Percentiles rank a stretch among this genome's conserved stretches.
Evolutionary conservation across 2,329 filamentous ascomycete genomes (phyloP).

Genomic region (Aspergillus neoniger): DNA sequence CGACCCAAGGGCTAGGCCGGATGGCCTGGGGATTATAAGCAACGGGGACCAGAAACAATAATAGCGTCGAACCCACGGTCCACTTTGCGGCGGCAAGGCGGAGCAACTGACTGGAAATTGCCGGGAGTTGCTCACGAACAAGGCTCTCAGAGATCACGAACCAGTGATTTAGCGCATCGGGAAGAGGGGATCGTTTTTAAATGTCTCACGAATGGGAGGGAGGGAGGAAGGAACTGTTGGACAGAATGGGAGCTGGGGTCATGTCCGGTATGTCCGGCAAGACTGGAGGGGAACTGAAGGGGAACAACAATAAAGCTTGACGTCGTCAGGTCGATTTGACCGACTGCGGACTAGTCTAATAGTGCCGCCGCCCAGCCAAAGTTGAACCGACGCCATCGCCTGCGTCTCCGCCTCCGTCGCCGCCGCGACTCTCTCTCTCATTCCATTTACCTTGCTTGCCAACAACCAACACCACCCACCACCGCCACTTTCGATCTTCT

Average conservation of each 20-base stretch:
- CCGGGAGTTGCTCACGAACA: not conserved
- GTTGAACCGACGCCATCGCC: too few relatives aligned
- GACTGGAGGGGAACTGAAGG: not conserved
- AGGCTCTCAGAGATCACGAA: not conserved
- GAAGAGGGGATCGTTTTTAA: not conserved
- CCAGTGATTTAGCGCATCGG: not conserved
- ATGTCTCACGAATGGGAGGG: too few relatives aligned
- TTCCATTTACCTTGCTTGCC: not conserved
- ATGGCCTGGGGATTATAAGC: not conserved
- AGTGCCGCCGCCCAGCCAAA: not conserved
- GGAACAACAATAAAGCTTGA: not conserved
- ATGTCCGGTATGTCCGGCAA: not conserved
- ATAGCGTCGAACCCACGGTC: constrained; percentile 1
- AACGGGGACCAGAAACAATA: not conserved
- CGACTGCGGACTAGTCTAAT: not conserved
- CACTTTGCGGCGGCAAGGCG: constrained; percentile 11
- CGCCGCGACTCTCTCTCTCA: not conserved
- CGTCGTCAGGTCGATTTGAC: not conserved
- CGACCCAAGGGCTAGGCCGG: not conserved
- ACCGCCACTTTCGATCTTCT: not conserved
- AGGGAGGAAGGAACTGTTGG: not conserved
- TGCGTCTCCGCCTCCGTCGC: not conserved
- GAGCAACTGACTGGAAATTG: not conserved
- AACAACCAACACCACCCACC: not conserved
- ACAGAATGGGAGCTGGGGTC: not conserved